phyloP scores from a whole-genome alignment of 2,329 filamentous ascomycete species.

The Fusarium devonianum region DNA sequence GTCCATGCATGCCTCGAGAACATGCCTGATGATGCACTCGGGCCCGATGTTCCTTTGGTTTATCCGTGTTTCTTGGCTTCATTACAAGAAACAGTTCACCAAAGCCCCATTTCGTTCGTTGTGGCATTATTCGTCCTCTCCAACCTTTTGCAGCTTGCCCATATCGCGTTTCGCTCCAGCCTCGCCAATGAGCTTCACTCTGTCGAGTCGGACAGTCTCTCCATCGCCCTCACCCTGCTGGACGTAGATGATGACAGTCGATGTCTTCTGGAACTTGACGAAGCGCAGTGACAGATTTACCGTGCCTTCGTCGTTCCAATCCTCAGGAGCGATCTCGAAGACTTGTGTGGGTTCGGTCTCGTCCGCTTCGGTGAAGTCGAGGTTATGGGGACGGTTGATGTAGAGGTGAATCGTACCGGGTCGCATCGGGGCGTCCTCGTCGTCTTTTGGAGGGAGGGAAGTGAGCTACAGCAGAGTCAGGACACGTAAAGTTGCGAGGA shows the following conservation, averaged over 20 bases:
- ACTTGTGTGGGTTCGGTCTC: slow-evolving; percentile 82
- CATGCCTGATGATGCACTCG: slow-evolving; percentile 20
- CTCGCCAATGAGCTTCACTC: slow-evolving; percentile 84
- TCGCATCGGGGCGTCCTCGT: slow-evolving; percentile 79
- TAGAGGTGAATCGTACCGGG: slow-evolving; percentile 86
- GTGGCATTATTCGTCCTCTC: slow-evolving; percentile 68
- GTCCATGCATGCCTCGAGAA: slow-evolving; percentile 7
- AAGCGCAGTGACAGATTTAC: slow-evolving; percentile 79
- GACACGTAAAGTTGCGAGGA: no score
- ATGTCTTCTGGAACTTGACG: slow-evolving; percentile 97
- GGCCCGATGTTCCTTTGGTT: background rate
- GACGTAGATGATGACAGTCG: slow-evolving; percentile 85
- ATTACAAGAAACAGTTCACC: slow-evolving; percentile 4
- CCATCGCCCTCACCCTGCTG: slow-evolving; percentile 83
- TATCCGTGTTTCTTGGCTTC: background rate
- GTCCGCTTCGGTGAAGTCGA: slow-evolving; percentile 95
- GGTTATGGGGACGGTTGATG: slow-evolving; percentile 85
- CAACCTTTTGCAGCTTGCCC: slow-evolving; percentile 95
- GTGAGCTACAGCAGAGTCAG: slow-evolving; percentile 71
- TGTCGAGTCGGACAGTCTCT: slow-evolving; percentile 85
- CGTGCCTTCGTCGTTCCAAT: slow-evolving; percentile 85
- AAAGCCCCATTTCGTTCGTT: slow-evolving; percentile 9
- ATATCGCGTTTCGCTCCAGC: slow-evolving; percentile 89
- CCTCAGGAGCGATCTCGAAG: slow-evolving; percentile 74
- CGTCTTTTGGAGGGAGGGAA: slow-evolving; percentile 73